Conservation (phyloP, 148 eudicot species). For the Spergularia marina region DNA sequence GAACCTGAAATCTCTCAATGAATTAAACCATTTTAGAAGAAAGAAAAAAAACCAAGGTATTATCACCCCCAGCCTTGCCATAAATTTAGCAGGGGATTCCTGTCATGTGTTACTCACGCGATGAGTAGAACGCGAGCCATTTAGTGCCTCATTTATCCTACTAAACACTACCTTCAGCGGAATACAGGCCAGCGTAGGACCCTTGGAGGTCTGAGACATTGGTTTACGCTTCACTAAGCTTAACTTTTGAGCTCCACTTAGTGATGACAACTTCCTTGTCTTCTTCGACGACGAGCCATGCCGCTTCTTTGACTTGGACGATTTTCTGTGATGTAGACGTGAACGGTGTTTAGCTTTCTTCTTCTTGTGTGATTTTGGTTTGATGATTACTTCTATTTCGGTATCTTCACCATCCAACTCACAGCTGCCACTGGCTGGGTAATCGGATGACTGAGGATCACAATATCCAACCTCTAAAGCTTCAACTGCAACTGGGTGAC, state of each 20-base stretch:
- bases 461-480: constrained; percentile 57
- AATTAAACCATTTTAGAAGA: constrained; percentile 12
- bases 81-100: constrained; percentile 14
- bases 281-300: constrained; percentile 50
- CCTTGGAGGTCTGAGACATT: constrained; percentile 41
- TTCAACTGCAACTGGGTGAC: constrained; percentile 72
- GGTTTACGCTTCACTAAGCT: constrained; percentile 33
- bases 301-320: constrained; percentile 43
- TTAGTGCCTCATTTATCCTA: constrained; percentile 67
- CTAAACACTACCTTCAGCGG: constrained; percentile 74
- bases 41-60: constrained; percentile 13
- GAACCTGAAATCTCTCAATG: constrained; percentile 24
- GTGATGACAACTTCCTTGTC: constrained; percentile 71
- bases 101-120: constrained; percentile 25
- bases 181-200: constrained; percentile 69
- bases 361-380: constrained; percentile 25
- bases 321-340: constrained; percentile 27
- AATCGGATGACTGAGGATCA: constrained; percentile 33
- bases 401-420: constrained; percentile 32
- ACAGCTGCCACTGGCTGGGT: constrained; percentile 40
- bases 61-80: constrained; percentile 16
- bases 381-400: constrained; percentile 15
- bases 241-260: constrained; percentile 43
- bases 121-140: constrained; percentile 36
- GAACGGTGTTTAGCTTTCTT: constrained; percentile 34